Evolutionary conservation across 1,284 basidiomycete genomes (phyloP), one percentile per base, ranked within the genome.

Genomic region (Bjerkandera adusta): DNA sequence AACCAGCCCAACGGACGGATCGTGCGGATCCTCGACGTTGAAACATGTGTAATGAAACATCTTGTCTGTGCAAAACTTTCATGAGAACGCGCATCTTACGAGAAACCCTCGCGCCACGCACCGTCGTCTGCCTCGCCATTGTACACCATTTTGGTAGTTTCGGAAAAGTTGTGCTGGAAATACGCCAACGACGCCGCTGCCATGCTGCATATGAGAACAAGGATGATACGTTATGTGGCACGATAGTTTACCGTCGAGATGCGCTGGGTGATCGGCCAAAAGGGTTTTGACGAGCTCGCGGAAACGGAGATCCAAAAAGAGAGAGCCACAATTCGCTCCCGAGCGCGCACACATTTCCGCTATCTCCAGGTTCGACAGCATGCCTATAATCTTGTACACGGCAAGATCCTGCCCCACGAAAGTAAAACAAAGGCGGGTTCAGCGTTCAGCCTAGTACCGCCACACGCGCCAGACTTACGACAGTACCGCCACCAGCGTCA

Each of bases 41-140:
- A 89, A 89, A 62, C 85, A 89, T 33, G 80, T 88, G 63, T 91
- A 92, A 60, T 88, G 81, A 69, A 91, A 92, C 70, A 80, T 82
- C 39, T 78, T 84, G 42, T 82, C 87, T 89, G 63, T 35, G 50
- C 43, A n/a, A 30, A 10, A 30, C 15, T 10, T 30, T 30, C 10
- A 30, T 10, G 10, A 10, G 29, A n/a, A 30, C 29, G 29, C 10
- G n/a, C 10, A 30, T 30, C 29, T 10, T 30, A n/a, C 15, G 29
- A n/a, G 10, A 30, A 30, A 30, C 15, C 10, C 45, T 11, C 29
- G 43, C 41, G 34, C 29, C 10, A 53, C 76, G 43, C 59, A 86
- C 86, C 79, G 60, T 91, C 89, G 61, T 92, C 89, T 25, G 67
- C 64, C 44, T 79, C 71, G 15, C 89, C 89, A 50, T 65, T 70